Evolutionary conservation across 805 yeast species (phyloP).

Genomic region (Metschnikowia corniflorae): DNA sequence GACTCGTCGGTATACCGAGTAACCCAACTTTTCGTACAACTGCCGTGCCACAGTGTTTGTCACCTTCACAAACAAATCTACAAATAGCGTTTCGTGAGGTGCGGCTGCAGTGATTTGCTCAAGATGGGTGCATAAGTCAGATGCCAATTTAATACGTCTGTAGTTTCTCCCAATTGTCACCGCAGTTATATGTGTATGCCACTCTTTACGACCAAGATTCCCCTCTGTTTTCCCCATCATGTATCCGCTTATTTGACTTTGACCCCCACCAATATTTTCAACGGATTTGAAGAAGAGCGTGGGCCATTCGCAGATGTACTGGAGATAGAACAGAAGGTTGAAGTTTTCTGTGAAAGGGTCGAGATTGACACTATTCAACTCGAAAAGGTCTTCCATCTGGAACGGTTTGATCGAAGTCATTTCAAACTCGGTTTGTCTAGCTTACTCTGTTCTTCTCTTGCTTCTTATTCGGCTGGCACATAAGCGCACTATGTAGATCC

Average conservation of each 20-base stretch:
- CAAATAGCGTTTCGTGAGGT: conserved; percentile 77
- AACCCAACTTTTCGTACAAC: conserved; percentile 83
- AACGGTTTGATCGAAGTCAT: conserved; percentile 92
- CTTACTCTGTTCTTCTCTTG: too few relatives aligned
- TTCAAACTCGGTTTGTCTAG: too few relatives aligned
- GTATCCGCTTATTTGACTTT: conserved; percentile 52
- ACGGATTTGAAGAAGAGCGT: conserved; percentile 76
- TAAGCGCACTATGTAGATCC: too few relatives aligned
- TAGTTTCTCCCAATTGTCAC: conserved; percentile 83
- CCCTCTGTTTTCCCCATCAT: conserved; percentile 99
- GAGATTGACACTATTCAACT: conserved; percentile 69
- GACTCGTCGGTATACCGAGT: conserved; percentile 79
- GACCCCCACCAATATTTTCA: conserved; percentile 22
- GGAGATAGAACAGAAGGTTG: conserved; percentile 76
- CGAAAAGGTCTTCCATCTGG: conserved; percentile 78
- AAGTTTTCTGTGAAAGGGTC: conserved; percentile 93
- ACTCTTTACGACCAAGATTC: conserved; percentile 54
- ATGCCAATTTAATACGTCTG: conserved; percentile 83
- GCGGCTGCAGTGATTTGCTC: conserved; percentile 66
- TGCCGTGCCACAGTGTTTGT: conserved; percentile 76
- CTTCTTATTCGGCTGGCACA: too few relatives aligned
- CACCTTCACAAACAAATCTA: conserved; percentile 89
- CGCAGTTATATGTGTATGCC: conserved; percentile 97
- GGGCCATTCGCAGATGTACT: conserved; percentile 86
- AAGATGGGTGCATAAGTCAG: conserved; percentile 68